A percentile compares a stretch with the other conserved stretches of the same genome.
Conservation (phyloP, 1,139 yeast species). For the Wickerhamomyces sp. region DNA sequence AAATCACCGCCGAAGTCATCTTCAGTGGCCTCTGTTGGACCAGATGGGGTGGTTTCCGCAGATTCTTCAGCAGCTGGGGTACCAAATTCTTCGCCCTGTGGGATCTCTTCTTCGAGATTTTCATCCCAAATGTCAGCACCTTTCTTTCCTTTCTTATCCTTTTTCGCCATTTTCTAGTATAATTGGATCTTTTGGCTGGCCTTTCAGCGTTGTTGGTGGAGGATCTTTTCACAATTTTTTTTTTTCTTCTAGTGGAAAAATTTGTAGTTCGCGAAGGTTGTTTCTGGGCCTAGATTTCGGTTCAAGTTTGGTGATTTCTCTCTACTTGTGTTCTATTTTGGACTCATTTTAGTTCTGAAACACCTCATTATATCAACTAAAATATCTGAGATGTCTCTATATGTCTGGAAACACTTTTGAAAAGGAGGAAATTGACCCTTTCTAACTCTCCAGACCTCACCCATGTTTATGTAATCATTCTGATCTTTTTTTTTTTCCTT, state of each 20-base stretch:
- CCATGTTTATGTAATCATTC: too few species aligned
- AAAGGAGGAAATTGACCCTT: too few species aligned
- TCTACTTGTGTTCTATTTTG: too few species aligned
- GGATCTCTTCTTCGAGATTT: conserved; percentile 54
- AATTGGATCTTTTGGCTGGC: neutral
- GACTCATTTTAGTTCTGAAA: too few species aligned
- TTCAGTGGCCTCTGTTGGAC: conserved; percentile 30
- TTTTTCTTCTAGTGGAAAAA: conserved; percentile 1
- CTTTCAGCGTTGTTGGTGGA: too few species aligned
- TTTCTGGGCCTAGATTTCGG: too few species aligned
- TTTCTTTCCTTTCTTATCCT: conserved; percentile 37
- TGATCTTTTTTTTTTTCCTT: too few species aligned
- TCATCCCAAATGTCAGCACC: conserved; percentile 84
- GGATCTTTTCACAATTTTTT: conserved; percentile 1
- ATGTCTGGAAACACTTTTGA: too few species aligned
- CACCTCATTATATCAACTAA: too few species aligned
- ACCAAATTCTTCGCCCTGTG: conserved; percentile 55
- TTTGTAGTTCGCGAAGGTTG: neutral
- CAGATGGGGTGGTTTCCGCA: conserved; percentile 14
- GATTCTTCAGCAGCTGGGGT: conserved; percentile 24
- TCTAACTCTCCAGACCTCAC: too few species aligned
- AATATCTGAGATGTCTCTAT: too few species aligned
- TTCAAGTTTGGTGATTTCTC: too few species aligned
- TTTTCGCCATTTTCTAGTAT: conserved; percentile 20
- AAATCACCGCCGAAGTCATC: conserved; percentile 53